These are phyloP conservation scores for Tylopilus balloui DNA, from an alignment of 768 basidiomycete species.

Conservation along the genomic window DNA sequence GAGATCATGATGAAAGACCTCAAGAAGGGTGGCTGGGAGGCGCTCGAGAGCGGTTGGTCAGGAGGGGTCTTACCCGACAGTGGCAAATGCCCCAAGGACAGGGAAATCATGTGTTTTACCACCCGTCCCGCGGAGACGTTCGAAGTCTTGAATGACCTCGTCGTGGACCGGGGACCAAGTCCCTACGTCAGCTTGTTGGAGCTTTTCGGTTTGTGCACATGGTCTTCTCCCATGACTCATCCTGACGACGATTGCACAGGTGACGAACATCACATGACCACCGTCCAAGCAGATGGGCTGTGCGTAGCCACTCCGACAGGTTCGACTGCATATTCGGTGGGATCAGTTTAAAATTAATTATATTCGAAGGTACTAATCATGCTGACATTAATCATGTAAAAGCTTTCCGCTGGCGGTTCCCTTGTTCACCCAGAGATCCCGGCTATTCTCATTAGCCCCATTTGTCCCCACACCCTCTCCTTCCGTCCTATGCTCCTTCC, in stretches of 20 bases:
- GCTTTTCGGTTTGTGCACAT: slow-evolving; percentile 73
- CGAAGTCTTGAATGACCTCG: slow-evolving; percentile 93
- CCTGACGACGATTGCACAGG: slow-evolving; percentile 45
- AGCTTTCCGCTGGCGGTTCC: slow-evolving; percentile 95
- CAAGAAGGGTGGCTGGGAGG: slow-evolving; percentile 92
- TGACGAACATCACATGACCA: slow-evolving; percentile 98
- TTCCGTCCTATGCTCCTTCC: slow-evolving; percentile 99
- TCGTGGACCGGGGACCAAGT: slow-evolving; percentile 96
- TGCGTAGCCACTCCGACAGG: slow-evolving; percentile 95
- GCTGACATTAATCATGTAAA: slow-evolving; percentile 13
- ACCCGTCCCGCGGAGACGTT: slow-evolving; percentile 94
- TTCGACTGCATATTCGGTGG: slow-evolving; percentile 95
- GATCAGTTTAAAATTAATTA: slow-evolving; percentile 19
- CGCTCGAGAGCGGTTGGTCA: slow-evolving; percentile 77
- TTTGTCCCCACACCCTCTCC: slow-evolving; percentile 96
- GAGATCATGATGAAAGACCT: slow-evolving; percentile 96
- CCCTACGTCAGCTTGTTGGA: slow-evolving; percentile 96
- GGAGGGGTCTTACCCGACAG: slow-evolving; percentile 41
- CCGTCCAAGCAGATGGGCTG: slow-evolving; percentile 96
- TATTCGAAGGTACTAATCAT: slow-evolving; percentile 8
- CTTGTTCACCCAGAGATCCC: slow-evolving; percentile 98
- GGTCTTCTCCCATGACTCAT: not conserved
- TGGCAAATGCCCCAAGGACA: slow-evolving; percentile 66
- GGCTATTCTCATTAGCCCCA: slow-evolving; percentile 91
- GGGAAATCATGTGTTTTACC: slow-evolving; percentile 97